These are phyloP conservation scores for Crucihimalaya himalaica DNA, from an alignment of 345 rosid genomes.

Conservation along the genomic window DNA sequence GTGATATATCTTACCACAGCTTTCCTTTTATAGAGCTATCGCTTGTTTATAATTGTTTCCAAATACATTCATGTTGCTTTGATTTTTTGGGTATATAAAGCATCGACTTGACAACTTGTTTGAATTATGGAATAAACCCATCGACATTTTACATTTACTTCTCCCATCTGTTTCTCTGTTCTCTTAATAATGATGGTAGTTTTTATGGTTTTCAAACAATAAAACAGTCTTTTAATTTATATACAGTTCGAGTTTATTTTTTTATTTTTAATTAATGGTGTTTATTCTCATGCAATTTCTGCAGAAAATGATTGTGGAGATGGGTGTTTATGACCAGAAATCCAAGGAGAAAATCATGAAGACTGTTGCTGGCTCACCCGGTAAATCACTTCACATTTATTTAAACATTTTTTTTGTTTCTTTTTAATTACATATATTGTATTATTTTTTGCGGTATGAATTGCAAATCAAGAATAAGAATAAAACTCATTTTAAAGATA, in stretches of 20 bases:
- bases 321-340: slow-evolving; percentile 57
- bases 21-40: background rate
- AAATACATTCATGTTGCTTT: background rate
- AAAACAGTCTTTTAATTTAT: background rate
- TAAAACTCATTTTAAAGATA: background rate
- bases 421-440: background rate
- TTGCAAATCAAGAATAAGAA: background rate
- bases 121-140: background rate
- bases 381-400: background rate
- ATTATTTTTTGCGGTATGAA: background rate
- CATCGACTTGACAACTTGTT: background rate
- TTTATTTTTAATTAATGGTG: background rate
- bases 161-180: background rate
- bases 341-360: slow-evolving; percentile 42
- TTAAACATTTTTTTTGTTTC: background rate
- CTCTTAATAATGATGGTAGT: slow-evolving; percentile 27
- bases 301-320: slow-evolving; percentile 67
- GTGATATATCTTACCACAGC: background rate
- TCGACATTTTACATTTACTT: background rate
- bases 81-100: background rate
- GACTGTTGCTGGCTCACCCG: background rate
- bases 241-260: background rate
- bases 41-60: background rate
- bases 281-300: slow-evolving; percentile 1
- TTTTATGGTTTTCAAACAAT: background rate